Evolutionary conservation across 768 basidiomycete genomes (phyloP).

Genomic region (Calocybe indica): DNA sequence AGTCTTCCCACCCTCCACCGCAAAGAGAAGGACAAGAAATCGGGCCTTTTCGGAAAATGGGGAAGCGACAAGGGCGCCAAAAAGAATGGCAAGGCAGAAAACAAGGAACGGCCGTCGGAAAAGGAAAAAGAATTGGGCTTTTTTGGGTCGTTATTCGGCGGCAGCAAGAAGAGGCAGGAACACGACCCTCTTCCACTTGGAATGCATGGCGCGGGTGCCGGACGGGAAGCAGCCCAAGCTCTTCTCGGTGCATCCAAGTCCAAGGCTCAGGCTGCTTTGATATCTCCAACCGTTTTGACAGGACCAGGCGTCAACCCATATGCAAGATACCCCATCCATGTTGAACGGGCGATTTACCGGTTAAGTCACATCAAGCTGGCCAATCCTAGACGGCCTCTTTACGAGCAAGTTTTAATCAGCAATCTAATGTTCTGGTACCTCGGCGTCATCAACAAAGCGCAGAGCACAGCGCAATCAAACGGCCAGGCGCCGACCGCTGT

Average conservation of each 20-base stretch:
- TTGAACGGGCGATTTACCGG: constrained; percentile 96
- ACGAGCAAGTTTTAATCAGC: constrained; percentile 92
- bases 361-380: constrained; percentile 98
- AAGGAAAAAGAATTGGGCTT: constrained; percentile 79
- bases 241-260: constrained; percentile 81
- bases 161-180: constrained; percentile 85
- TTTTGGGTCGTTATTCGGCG: constrained; percentile 87
- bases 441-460: constrained; percentile 91
- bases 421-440: constrained; percentile 99
- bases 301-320: constrained; percentile 40
- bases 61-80: constrained; percentile 60
- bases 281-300: constrained; percentile 49
- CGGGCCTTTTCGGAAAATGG: constrained; percentile 58
- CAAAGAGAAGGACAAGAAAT: constrained; percentile 70
- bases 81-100: constrained; percentile 39
- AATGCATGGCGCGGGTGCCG: constrained; percentile 39
- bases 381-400: constrained; percentile 91
- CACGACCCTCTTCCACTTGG: constrained; percentile 28
- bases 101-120: constrained; percentile 37
- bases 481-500: constrained; percentile 18
- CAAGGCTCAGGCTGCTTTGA: constrained; percentile 55
- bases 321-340: constrained; percentile 94
- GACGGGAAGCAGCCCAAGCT: constrained; percentile 83
- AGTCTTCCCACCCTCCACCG: constrained; percentile 34
- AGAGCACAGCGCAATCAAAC: constrained; percentile 27